Conservation (phyloP, 75 land plant species). For the Ceratopteris richardii region DNA sequence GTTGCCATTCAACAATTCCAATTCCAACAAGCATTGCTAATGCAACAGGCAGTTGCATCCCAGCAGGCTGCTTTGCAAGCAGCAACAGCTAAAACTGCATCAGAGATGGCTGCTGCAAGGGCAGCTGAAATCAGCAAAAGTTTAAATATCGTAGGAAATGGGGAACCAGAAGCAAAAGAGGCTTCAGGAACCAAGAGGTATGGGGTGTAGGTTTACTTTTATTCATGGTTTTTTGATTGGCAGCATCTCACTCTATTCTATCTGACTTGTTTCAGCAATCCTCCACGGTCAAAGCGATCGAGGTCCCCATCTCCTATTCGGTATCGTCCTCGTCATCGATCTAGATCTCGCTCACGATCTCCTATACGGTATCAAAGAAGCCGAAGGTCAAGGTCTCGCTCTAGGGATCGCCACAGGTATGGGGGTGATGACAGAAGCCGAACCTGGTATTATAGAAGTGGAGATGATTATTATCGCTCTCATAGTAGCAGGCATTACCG, state of each 20-base stretch:
- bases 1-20: conserved; percentile 97
- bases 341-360: conserved; percentile 56
- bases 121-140: conserved; percentile 88
- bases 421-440: conserved; percentile 38
- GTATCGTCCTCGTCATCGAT: conserved; percentile 46
- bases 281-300: conserved; percentile 42
- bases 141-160: conserved; percentile 57
- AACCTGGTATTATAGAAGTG: conserved; percentile 35
- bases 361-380: conserved; percentile 39
- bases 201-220: background rate
- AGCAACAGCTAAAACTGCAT: conserved; percentile 92
- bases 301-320: conserved; percentile 70
- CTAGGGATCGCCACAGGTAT: conserved; percentile 28
- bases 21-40: conserved; percentile 89
- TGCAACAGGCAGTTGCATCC: conserved; percentile 85
- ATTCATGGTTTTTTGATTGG: too few species aligned
- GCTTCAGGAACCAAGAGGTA: conserved; percentile 29
- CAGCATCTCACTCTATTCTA: too few species aligned
- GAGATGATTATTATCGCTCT: conserved; percentile 35
- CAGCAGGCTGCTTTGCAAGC: conserved; percentile 93
- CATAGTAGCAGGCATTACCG: conserved; percentile 18
- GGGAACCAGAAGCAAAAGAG: conserved; percentile 34
- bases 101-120: conserved; percentile 82
- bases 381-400: conserved; percentile 57
- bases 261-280: conserved; percentile 27